Conservation (phyloP, 768 basidiomycete species). For the Phylloporus arenicola region DNA sequence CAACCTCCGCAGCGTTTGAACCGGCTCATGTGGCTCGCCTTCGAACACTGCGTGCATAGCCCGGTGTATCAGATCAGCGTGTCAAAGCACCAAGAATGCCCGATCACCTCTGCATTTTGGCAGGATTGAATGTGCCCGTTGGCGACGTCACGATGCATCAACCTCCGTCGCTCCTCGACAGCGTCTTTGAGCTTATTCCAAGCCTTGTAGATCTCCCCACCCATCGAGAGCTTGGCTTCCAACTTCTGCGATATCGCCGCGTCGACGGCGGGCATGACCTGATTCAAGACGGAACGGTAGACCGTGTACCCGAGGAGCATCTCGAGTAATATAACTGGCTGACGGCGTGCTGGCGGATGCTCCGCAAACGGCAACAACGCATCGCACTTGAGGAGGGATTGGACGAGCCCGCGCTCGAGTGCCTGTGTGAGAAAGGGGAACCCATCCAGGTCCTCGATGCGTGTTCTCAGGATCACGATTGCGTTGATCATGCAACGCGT, state of each 20-base stretch:
- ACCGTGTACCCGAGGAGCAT: constrained; percentile 22
- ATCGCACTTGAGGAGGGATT: constrained; percentile 23
- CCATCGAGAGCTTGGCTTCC: constrained; percentile 10
- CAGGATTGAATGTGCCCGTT: constrained; percentile 22
- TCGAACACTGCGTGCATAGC: constrained; percentile 17
- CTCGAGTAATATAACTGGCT: constrained; percentile 9
- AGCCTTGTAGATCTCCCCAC: constrained; percentile 17
- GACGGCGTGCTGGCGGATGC: constrained; percentile 2
- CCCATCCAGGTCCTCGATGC: constrained; percentile 23
- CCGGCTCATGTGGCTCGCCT: constrained; percentile 7
- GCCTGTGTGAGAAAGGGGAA: constrained; percentile 24
- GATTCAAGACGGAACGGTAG: constrained; percentile 22
- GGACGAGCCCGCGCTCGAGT: constrained; percentile 16
- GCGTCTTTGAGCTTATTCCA: constrained; percentile 18
- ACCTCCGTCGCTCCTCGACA: constrained; percentile 17
- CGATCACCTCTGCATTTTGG: constrained; percentile 20
- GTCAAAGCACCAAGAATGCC: neutral
- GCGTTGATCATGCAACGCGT: constrained; percentile 21
- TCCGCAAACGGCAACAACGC: constrained; percentile 16
- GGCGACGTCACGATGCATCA: constrained; percentile 14
- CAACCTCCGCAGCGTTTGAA: constrained; percentile 26
- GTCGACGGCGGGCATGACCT: constrained; percentile 9
- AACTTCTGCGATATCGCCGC: constrained; percentile 2
- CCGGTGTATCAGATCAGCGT: neutral
- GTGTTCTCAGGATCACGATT: constrained; percentile 11